These are phyloP conservation scores for Ustilago curta DNA, from an alignment of 1,284 basidiomycete genomes.

Conservation along the genomic window DNA sequence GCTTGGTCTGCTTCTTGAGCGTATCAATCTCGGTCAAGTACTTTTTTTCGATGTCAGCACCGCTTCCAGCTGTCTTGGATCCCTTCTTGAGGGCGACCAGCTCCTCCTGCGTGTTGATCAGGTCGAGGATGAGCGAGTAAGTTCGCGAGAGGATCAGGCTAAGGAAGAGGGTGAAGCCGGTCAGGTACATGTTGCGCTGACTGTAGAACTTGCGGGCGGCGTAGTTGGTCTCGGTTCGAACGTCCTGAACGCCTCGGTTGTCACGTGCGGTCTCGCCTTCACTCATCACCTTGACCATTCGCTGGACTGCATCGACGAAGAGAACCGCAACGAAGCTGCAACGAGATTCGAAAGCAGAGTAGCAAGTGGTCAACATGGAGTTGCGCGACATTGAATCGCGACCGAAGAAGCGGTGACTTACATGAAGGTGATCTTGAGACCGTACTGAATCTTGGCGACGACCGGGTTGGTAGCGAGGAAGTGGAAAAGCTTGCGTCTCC, in stretches of 20 bases:
- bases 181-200: slow-evolving; percentile 82
- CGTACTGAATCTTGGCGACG: slow-evolving; percentile 73
- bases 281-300: slow-evolving; percentile 86
- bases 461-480: slow-evolving; percentile 75
- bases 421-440: slow-evolving; percentile 95
- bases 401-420: slow-evolving; percentile 69
- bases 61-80: slow-evolving; percentile 32
- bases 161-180: slow-evolving; percentile 83
- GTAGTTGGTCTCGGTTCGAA: slow-evolving; percentile 83
- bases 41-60: slow-evolving; percentile 63
- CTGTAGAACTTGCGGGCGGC: slow-evolving; percentile 88
- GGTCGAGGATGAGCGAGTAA: slow-evolving; percentile 89
- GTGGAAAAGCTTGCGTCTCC: slow-evolving; percentile 79
- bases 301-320: slow-evolving; percentile 89
- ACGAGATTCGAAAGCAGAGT: neutral
- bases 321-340: slow-evolving; percentile 82
- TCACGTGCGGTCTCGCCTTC: slow-evolving; percentile 80
- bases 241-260: slow-evolving; percentile 75
- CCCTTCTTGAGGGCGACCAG: slow-evolving; percentile 83
- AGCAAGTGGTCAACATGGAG: neutral
- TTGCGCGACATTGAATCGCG: neutral
- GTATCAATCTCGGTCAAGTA: slow-evolving; percentile 58
- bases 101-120: slow-evolving; percentile 88
- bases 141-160: slow-evolving; percentile 83
- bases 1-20: slow-evolving; percentile 67